Percentiles rank a stretch among this genome's conserved stretches.
phyloP scores from a whole-genome alignment of 2,329 filamentous ascomycete species.

The Beauveria pseudobassiana region DNA sequence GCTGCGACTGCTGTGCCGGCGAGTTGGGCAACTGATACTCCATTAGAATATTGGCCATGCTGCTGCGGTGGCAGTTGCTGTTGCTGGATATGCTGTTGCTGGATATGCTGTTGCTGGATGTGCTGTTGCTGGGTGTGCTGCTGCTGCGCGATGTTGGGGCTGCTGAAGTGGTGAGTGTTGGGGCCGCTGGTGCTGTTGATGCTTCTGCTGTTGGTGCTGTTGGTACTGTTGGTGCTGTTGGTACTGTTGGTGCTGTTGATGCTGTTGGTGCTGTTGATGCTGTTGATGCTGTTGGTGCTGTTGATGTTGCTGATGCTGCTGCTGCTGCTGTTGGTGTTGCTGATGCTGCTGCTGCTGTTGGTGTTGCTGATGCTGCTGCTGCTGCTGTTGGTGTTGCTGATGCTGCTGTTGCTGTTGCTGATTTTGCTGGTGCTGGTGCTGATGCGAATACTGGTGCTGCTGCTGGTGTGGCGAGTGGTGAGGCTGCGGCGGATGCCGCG shows the following conservation, averaged over 20 bases:
- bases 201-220: slow-evolving; percentile 8
- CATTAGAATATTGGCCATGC: slow-evolving; percentile 10
- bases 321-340: too few species aligned
- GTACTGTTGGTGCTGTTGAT: slow-evolving; percentile 16
- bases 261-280: slow-evolving; percentile 19
- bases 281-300: background rate
- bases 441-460: slow-evolving; percentile 18
- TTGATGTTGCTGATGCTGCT: background rate
- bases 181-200: slow-evolving; percentile 6
- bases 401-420: slow-evolving; percentile 11
- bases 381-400: slow-evolving; percentile 20
- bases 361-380: slow-evolving; percentile 6
- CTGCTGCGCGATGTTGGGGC: slow-evolving; percentile 15
- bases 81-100: slow-evolving; percentile 20
- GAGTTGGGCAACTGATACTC: slow-evolving; percentile 2
- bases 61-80: slow-evolving; percentile 13
- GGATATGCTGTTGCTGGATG: slow-evolving; percentile 3
- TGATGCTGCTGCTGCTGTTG: slow-evolving; percentile 13
- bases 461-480: slow-evolving; percentile 24
- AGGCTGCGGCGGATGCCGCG: slow-evolving; percentile 21
- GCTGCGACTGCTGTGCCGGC: background rate
- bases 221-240: slow-evolving; percentile 17
- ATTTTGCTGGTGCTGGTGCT: slow-evolving; percentile 13
- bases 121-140: too few species aligned
- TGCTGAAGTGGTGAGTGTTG: slow-evolving; percentile 3